A percentile compares a stretch with the other conserved stretches of the same genome.
Evolutionary conservation across 2,329 filamentous ascomycete species (phyloP).

Genomic region (Exophiala mesophila): DNA sequence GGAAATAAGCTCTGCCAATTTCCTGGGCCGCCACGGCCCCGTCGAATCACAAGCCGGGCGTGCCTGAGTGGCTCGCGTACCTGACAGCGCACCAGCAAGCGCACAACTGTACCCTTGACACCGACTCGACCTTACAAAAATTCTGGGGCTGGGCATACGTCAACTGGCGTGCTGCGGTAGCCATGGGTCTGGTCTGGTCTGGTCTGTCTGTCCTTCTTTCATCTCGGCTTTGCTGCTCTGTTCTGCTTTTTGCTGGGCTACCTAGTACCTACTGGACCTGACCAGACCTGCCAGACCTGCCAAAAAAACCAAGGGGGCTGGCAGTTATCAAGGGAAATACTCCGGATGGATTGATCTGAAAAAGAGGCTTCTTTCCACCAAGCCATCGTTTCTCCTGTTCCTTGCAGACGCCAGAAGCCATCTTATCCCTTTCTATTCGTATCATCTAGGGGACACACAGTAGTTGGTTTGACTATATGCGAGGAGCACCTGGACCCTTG

Average conservation of each 20-base stretch:
- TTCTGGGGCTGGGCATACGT: constrained; percentile 20
- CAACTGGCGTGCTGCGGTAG: constrained; percentile 15
- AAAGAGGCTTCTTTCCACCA: not conserved
- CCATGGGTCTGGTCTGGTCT: constrained; percentile 15
- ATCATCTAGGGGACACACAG: no score
- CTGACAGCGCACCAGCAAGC: no score
- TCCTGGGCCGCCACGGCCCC: constrained; percentile 17
- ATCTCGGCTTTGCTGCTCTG: no score
- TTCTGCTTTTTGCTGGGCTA: no score
- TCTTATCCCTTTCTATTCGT: no score
- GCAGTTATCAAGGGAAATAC: not conserved
- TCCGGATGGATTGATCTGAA: not conserved
- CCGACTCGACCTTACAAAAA: constrained; percentile 19
- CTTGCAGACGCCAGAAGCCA: constrained; percentile 5
- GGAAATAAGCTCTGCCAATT: constrained; percentile 18
- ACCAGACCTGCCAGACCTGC: constrained; percentile 4
- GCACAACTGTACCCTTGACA: no score
- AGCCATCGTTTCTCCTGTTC: constrained; percentile 9
- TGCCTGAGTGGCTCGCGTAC: constrained; percentile 17
- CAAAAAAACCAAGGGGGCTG: constrained; percentile 10
- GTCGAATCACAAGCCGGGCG: constrained; percentile 14
- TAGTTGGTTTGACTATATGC: no score
- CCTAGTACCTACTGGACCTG: no score
- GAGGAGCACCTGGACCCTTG: no score
- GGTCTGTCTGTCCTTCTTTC: no score